These are phyloP conservation scores for Russula lepida DNA, from an alignment of 768 basidiomycete genomes.

Conservation along the genomic window DNA sequence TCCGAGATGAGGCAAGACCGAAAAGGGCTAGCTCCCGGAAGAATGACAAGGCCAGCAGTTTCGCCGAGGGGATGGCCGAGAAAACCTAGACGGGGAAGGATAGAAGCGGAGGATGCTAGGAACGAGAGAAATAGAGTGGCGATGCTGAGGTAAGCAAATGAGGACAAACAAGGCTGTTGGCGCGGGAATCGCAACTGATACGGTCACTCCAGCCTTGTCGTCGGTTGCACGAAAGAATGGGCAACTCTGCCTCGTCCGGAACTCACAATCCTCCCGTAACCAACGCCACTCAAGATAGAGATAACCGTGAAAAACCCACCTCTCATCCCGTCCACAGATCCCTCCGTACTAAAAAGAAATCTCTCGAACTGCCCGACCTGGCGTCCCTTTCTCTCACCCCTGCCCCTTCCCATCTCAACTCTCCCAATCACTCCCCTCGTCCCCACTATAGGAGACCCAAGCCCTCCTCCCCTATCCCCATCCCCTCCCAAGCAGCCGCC, in stretches of 20 bases:
- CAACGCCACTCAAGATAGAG: conserved; percentile 14
- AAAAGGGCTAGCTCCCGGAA: not conserved
- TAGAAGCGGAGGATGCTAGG: not conserved
- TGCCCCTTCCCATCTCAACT: conserved; percentile 30
- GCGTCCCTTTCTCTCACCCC: conserved; percentile 42
- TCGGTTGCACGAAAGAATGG: conserved; percentile 16
- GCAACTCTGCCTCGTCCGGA: conserved; percentile 16
- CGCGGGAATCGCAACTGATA: conserved; percentile 3
- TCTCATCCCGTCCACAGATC: conserved; percentile 46
- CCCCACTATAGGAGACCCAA: conserved; percentile 34
- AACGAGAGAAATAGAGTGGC: not conserved
- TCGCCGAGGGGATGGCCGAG: conserved; percentile 4
- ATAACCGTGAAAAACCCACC: conserved; percentile 15
- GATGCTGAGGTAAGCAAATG: too few relatives aligned
- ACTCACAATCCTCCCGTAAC: conserved; percentile 12
- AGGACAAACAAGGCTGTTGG: not conserved
- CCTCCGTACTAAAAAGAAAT: conserved; percentile 59
- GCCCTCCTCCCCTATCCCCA: conserved; percentile 43
- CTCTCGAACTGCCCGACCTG: conserved; percentile 71
- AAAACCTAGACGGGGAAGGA: not conserved
- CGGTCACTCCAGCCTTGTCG: not conserved
- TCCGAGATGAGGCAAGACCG: not conserved
- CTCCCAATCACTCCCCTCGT: conserved; percentile 36
- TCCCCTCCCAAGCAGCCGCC: conserved; percentile 28
- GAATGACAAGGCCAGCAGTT: conserved; percentile 10